Conservation (phyloP, 257 asterid species). For the Rhazya stricta region DNA sequence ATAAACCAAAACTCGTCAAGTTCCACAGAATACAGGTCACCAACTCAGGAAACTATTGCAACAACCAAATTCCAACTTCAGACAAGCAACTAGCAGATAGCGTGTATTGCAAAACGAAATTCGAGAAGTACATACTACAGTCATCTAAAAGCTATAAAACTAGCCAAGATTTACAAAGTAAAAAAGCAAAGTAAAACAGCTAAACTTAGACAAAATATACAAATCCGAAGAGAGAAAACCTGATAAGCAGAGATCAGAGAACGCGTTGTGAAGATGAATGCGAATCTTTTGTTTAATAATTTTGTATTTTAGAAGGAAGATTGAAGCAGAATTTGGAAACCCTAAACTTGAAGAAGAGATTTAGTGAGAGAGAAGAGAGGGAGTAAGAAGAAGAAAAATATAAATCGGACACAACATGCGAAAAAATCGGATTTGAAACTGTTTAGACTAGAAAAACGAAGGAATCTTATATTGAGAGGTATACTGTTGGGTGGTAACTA, state of each 20-base stretch:
- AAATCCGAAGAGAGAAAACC: constrained; percentile 8
- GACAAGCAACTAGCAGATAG: not conserved
- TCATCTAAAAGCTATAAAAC: not conserved
- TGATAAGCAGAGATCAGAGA: constrained; percentile 14
- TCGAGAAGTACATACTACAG: not conserved
- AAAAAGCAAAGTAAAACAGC: not conserved
- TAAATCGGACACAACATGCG: constrained; percentile 15
- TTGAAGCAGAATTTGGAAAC: constrained; percentile 3
- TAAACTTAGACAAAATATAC: not conserved
- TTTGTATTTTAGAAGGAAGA: not conserved
- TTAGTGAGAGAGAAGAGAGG: not conserved
- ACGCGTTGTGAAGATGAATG: not conserved
- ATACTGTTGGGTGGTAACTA: not conserved
- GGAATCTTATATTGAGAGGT: not conserved
- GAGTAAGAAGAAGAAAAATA: not conserved
- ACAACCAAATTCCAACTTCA: not conserved
- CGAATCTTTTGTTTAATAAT: not conserved
- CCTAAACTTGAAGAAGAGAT: constrained; percentile 8
- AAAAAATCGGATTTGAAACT: constrained; percentile 16
- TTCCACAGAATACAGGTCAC: not conserved
- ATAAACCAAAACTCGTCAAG: not conserved
- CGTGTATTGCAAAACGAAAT: not conserved
- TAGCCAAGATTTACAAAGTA: not conserved
- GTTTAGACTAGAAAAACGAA: constrained; percentile 7
- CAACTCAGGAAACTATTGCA: not conserved